These are phyloP conservation scores for Teunomyces funiuensis DNA, from an alignment of 805 yeast species.

Conservation along the genomic window DNA sequence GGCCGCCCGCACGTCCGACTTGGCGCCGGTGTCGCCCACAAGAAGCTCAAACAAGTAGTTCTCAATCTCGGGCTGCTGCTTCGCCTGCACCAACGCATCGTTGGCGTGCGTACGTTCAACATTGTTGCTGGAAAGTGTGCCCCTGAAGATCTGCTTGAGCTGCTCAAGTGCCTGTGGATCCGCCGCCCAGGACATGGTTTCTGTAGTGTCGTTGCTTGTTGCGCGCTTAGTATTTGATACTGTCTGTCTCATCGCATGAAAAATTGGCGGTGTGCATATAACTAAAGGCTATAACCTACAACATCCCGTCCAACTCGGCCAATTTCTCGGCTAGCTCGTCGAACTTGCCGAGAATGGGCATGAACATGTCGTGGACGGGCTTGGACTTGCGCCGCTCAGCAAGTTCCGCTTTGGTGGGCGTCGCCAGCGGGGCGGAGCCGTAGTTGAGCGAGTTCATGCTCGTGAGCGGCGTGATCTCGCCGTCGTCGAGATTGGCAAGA, in stretches of 20 bases:
- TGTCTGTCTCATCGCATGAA: slow-evolving; percentile 2
- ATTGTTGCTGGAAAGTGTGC: slow-evolving; percentile 65
- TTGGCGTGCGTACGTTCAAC: slow-evolving; percentile 64
- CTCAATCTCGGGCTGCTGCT: slow-evolving; percentile 70
- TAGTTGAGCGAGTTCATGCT: slow-evolving; percentile 30
- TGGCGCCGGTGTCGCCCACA: slow-evolving; percentile 47
- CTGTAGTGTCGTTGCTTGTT: background rate
- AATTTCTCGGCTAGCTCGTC: slow-evolving; percentile 44
- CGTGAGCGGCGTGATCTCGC: slow-evolving; percentile 35
- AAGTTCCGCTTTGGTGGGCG: slow-evolving; percentile 13
- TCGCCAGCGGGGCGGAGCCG: slow-evolving; percentile 9
- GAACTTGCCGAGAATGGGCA: slow-evolving; percentile 54
- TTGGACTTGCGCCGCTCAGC: slow-evolving; percentile 24
- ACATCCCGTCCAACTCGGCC: slow-evolving; percentile 35
- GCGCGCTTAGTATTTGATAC: background rate
- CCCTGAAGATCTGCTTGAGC: slow-evolving; percentile 62
- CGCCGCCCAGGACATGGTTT: slow-evolving; percentile 65
- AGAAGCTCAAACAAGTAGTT: slow-evolving; percentile 76
- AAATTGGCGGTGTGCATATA: too few relatives aligned
- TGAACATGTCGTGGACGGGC: slow-evolving; percentile 53
- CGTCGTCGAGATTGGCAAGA: slow-evolving; percentile 10
- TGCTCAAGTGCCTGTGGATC: slow-evolving; percentile 61
- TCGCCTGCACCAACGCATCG: slow-evolving; percentile 68
- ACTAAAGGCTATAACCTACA: too few relatives aligned
- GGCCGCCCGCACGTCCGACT: slow-evolving; percentile 71